phyloP scores from a whole-genome alignment of 352 stramenopile species.

The Globisporangium parvum region DNA sequence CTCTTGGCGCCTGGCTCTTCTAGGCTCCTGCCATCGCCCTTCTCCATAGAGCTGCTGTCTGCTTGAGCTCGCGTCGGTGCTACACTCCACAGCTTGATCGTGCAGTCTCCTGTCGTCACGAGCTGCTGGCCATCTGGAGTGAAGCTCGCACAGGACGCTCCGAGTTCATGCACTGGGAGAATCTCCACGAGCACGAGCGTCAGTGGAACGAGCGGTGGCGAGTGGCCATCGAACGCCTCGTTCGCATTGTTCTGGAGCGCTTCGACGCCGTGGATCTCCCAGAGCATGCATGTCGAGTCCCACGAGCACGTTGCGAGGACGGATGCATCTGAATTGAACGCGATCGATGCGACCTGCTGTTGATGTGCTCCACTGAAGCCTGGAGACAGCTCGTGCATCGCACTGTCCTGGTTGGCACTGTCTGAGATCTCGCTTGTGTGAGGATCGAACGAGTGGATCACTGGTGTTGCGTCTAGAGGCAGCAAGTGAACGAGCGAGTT shows the following conservation, averaged over 20 bases:
- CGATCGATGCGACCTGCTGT: constrained; percentile 43
- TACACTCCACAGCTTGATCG: constrained; percentile 46
- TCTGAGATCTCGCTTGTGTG: constrained; percentile 4
- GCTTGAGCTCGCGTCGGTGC: background rate
- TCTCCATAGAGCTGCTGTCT: too few species aligned
- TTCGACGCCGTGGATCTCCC: constrained; percentile 15
- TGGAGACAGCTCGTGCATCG: background rate
- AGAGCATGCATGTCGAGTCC: constrained; percentile 62
- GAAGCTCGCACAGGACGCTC: constrained; percentile 26
- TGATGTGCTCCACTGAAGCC: constrained; percentile 27
- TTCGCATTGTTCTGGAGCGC: background rate
- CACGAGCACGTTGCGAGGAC: constrained; percentile 45
- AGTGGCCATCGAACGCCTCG: background rate
- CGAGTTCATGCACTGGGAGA: constrained; percentile 36
- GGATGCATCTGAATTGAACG: constrained; percentile 26
- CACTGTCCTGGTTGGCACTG: background rate
- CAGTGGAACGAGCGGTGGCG: background rate
- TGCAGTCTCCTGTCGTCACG: constrained; percentile 32
- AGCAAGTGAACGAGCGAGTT: background rate
- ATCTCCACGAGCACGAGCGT: constrained; percentile 24
- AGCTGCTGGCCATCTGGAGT: constrained; percentile 31
- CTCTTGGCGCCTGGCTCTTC: too few species aligned
- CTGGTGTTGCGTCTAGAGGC: background rate
- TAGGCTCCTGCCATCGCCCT: too few species aligned
- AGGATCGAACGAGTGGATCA: constrained; percentile 9